Percentiles rank a stretch among this genome's conserved stretches.
phyloP scores from a whole-genome alignment of 768 basidiomycete genomes.

The Fomitopsis serialis region DNA sequence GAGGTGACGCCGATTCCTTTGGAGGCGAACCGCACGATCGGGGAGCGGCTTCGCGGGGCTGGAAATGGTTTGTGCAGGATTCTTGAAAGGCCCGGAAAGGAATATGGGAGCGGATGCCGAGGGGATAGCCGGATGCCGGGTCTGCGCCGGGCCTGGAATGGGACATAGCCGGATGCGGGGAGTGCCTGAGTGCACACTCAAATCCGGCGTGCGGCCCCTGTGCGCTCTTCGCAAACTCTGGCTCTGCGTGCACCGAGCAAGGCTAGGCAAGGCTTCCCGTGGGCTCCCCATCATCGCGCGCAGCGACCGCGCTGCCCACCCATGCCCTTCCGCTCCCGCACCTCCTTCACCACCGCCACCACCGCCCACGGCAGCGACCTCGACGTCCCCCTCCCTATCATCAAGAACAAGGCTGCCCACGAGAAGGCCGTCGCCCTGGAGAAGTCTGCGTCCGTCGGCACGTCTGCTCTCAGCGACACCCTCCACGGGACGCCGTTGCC shows the following conservation, averaged over 20 bases:
- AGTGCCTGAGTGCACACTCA: neutral
- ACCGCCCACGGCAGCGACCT: neutral
- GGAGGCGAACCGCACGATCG: too few species aligned
- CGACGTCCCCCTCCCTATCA: neutral
- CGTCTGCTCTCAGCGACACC: neutral
- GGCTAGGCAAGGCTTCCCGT: too few species aligned
- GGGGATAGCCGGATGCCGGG: too few species aligned
- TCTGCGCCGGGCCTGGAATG: neutral
- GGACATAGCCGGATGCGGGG: neutral
- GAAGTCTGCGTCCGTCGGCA: neutral
- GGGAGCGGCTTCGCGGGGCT: too few species aligned
- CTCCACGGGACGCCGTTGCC: slow-evolving; percentile 5
- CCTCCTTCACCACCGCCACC: slow-evolving; percentile 12
- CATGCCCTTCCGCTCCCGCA: slow-evolving; percentile 18
- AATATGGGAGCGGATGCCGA: too few species aligned
- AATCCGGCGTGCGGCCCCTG: neutral
- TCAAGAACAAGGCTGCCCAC: neutral
- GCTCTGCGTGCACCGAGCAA: neutral
- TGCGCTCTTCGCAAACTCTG: neutral
- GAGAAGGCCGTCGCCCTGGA: neutral
- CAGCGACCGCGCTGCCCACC: slow-evolving; percentile 3
- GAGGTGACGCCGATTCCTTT: too few species aligned
- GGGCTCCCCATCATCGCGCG: slow-evolving; percentile 1
- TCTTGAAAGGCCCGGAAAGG: too few species aligned
- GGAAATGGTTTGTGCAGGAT: too few species aligned